These are phyloP conservation scores for Candida sp. DNA, from an alignment of 1,139 yeast species.

Conservation along the genomic window DNA sequence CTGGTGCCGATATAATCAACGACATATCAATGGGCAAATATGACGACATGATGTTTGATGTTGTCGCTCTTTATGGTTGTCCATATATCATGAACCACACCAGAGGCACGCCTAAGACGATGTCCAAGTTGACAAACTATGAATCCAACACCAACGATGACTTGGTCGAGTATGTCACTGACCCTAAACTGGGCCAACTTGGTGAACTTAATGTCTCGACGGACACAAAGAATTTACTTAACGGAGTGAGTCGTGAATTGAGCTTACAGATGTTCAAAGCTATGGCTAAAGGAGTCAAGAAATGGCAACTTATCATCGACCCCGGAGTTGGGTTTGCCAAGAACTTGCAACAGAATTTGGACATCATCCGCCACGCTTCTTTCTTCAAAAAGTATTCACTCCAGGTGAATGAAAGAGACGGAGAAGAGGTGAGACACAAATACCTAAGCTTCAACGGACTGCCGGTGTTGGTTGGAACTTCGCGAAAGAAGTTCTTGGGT, in stretches of 20 bases:
- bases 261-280: constrained; percentile 61
- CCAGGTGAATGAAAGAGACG: constrained; percentile 26
- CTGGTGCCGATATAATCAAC: constrained; percentile 92
- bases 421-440: constrained; percentile 20
- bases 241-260: constrained; percentile 69
- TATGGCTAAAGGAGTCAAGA: constrained; percentile 61
- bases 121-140: constrained; percentile 67
- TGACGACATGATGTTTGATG: constrained; percentile 67
- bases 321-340: constrained; percentile 98
- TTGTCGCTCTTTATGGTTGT: constrained; percentile 69
- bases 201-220: constrained; percentile 21
- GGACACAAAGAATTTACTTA: constrained; percentile 37
- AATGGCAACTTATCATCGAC: constrained; percentile 93
- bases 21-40: constrained; percentile 86
- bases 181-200: constrained; percentile 32
- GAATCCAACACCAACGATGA: constrained; percentile 42
- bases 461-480: constrained; percentile 83
- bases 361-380: constrained; percentile 61
- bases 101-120: constrained; percentile 80
- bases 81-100: constrained; percentile 88
- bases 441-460: constrained; percentile 52
- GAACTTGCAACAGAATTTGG: constrained; percentile 66
- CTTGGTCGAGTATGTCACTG: constrained; percentile 41
- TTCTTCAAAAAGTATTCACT: constrained; percentile 56
- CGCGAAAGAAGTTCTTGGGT: constrained; percentile 88